Percentiles rank a stretch among this genome's conserved stretches.
phyloP scores from a whole-genome alignment of 148 eudicot genomes.

The Polygonum maritimum region DNA sequence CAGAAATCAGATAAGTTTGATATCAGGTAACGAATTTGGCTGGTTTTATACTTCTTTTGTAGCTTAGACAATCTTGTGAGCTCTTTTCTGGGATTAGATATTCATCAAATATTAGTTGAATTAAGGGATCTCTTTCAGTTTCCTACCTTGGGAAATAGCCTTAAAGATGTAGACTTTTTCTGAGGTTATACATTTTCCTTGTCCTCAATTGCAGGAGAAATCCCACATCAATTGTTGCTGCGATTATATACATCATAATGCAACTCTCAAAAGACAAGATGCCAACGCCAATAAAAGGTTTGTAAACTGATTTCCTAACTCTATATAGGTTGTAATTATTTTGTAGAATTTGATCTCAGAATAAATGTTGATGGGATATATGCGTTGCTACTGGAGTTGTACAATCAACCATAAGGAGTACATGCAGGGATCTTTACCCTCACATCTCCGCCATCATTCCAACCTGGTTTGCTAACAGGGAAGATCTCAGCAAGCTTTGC shows the following conservation, averaged over 20 bases:
- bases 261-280: conserved; percentile 89
- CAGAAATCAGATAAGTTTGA: conserved; percentile 13
- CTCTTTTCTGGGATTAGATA: too few relatives aligned
- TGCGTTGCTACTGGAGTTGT: conserved; percentile 90
- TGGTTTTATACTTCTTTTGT: too few relatives aligned
- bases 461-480: conserved; percentile 74
- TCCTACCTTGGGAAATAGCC: too few relatives aligned
- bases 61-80: too few relatives aligned
- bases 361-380: conserved; percentile 36
- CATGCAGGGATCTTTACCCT: conserved; percentile 77
- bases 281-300: conserved; percentile 69
- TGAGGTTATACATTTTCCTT: background rate
- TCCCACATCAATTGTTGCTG: conserved; percentile 94
- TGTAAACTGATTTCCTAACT: background rate
- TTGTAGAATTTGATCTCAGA: background rate
- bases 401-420: conserved; percentile 80
- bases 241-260: conserved; percentile 72
- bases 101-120: too few relatives aligned
- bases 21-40: conserved; percentile 12
- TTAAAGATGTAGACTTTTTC: too few relatives aligned
- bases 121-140: too few relatives aligned
- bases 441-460: conserved; percentile 74
- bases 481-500: conserved; percentile 59
- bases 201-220: conserved; percentile 45
- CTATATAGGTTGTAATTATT: background rate